Evolutionary conservation across 202 grass and related monocot species (phyloP), one percentile per base, ranked within the genome.

Genomic region (Zizania palustris): DNA sequence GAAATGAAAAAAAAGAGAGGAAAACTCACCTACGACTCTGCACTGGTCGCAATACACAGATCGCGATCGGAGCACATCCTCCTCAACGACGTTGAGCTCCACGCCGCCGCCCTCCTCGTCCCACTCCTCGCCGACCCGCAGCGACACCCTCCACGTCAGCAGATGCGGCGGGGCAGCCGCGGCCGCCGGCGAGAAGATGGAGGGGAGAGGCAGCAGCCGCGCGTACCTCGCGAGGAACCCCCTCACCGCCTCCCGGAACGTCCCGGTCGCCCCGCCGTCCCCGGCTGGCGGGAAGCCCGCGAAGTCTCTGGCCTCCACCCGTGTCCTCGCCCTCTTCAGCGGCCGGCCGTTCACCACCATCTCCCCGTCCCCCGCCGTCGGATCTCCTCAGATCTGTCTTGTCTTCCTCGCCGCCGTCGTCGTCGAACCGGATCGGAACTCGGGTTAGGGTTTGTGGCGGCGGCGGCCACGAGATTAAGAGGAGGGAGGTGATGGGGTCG

Each of bases 21-120:
- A 74, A 80, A 86, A 62, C 87, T 90, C 86, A 98, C 95, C 95
- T 11, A 98, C 91, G 71, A 98, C 91, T 90, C 89, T 91, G 85
- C 96, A 98, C 80, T 98, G 96, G 65, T 98, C 96, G 37, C 96
- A 98, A 77, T 98, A 95, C 22, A 95, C 85, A 57, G 96, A 98
- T 80, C 85, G 85, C 22, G 91, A 92, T 88, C 89, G 88, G 75
- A 90, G 77, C 66, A 98, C 96, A 69, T 98, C 91, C 64, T 98
- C 96, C 75, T 92, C 96, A 6, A 98, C 87, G 10, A 98, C 87
- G 82, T 80, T 84, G 67, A 98, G 80, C 80, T 90, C 85, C 7
- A 95, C 87, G 35, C 74, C 60, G 42, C 67, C 65, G 44, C 67
- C 63, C 36, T 77, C 79, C 15, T 82, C 65, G 10, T 66, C 77